Conservation (phyloP, 2,329 filamentous ascomycete genomes). For the Leptographium radiaticola region DNA sequence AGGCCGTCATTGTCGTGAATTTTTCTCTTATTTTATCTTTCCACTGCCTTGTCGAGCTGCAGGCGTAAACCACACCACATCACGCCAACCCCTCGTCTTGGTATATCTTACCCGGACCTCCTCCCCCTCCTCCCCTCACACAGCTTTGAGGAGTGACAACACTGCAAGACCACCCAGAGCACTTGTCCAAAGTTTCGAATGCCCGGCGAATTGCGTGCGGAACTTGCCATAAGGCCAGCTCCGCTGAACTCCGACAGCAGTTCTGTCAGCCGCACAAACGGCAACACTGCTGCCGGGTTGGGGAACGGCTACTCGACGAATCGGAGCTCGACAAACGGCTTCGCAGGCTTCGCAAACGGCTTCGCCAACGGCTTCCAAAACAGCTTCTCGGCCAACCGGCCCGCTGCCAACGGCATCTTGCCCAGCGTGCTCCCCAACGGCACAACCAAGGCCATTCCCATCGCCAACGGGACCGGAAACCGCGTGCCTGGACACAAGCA, state of each 20-base stretch:
- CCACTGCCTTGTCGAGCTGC: not conserved
- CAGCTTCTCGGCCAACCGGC: not conserved
- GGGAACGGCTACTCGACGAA: not conserved
- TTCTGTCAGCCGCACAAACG: not conserved
- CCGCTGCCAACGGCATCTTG: not conserved
- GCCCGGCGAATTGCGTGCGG: constrained; percentile 11
- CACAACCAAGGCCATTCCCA: constrained; percentile 4
- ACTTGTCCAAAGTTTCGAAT: constrained; percentile 4
- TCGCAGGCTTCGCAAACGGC: not conserved
- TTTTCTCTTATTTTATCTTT: not conserved
- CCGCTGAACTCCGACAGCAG: constrained; percentile 4
- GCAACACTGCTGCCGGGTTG: not conserved
- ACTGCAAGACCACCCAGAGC: not conserved
- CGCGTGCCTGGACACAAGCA: constrained; percentile 34
- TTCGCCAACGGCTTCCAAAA: not conserved
- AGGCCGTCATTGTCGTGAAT: not conserved
- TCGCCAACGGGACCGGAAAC: constrained; percentile 5
- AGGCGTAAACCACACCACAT: not conserved
- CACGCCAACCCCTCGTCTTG: not conserved
- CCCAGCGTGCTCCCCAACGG: too few relatives aligned
- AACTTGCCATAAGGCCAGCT: constrained; percentile 15
- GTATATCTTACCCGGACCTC: not conserved
- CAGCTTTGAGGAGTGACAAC: not conserved
- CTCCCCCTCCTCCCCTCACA: not conserved
- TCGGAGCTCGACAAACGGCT: not conserved